Evolutionary conservation across 306 rosid genomes (phyloP), one percentile per base, ranked within the genome.

Genomic region (Quercus alba): DNA sequence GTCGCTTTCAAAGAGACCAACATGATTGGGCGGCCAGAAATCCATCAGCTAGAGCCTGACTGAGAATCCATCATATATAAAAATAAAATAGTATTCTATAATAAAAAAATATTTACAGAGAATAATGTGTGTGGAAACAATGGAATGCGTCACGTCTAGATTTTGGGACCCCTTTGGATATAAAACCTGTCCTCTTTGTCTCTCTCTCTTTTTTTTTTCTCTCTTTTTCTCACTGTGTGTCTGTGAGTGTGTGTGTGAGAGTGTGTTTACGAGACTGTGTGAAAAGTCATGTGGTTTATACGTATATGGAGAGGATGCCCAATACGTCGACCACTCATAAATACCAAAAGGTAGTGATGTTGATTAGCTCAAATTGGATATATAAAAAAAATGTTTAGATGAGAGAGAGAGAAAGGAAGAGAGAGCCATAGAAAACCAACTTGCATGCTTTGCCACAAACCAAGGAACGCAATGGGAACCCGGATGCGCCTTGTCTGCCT

Each of bases 401-500:
- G 30, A 13, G 41, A 74, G 49, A 83, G 33, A 46, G 51, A 54
- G 71, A 31, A 52, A 63, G 64, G 77, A 19, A 5, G 30, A 69
- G 28, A 14, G 19, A 61, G 41, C 13, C 70, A 70, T 66, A 33
- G 74, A 86, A 75, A 74, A 66, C 21, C 81, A 75, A 70, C 25
- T 46, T 70, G 51, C 64, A 72, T 75, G 84, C 85, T 69, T 84
- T 86, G 93, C 84, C 89, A 89, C 85, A 77, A 83, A 84, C 80
- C 73, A 77, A 79, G 87, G 86, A 84, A 86, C 59, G 81, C 77
- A 66, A 62, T 81, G 41, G 70, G 56, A 75, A 55, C 75, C 70
- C 6, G 82, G 96, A 93, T 88, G 84, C 91, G 33, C 30, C 56
- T 91, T 93, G 97, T 91, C 97, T 78, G 88, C 87, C 91, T 83